Conservation (phyloP, 2,329 filamentous ascomycete genomes). For the Sporothrix brasiliensis region DNA sequence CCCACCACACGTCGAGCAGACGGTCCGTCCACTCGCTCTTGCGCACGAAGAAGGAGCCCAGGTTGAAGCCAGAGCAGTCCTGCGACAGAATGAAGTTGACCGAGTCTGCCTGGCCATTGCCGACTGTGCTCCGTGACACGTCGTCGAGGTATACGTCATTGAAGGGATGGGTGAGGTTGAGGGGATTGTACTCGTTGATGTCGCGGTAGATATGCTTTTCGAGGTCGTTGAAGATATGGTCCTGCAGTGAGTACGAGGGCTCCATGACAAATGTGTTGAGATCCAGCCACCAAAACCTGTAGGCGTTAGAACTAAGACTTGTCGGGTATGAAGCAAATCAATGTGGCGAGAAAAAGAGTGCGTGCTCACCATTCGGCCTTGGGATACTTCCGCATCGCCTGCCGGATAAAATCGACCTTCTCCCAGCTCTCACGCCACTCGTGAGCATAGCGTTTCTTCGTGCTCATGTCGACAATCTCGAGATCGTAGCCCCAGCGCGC, state of each 20-base stretch:
- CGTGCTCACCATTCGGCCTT: constrained; percentile 84
- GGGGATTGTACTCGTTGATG: constrained; percentile 93
- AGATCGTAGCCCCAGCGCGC: constrained; percentile 90
- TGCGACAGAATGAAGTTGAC: constrained; percentile 89
- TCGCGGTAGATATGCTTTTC: constrained; percentile 80
- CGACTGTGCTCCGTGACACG: constrained; percentile 69
- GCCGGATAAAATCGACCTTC: constrained; percentile 92
- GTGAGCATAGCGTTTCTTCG: constrained; percentile 96
- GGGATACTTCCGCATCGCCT: constrained; percentile 88
- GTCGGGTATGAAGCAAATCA: neutral
- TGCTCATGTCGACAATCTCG: constrained; percentile 97
- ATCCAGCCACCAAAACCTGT: constrained; percentile 99
- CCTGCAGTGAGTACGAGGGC: constrained; percentile 83
- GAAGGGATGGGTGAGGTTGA: constrained; percentile 87
- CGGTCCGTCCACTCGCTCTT: constrained; percentile 88
- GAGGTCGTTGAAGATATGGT: constrained; percentile 85
- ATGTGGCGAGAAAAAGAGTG: neutral
- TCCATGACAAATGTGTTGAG: constrained; percentile 99
- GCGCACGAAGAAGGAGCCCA: constrained; percentile 91
- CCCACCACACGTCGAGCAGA: constrained; percentile 96
- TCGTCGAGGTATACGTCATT: constrained; percentile 75
- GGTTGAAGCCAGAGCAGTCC: constrained; percentile 93
- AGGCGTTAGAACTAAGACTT: constrained; percentile 34
- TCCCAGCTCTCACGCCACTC: constrained; percentile 99
- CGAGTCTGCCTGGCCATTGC: constrained; percentile 75